Evolutionary conservation across 2,329 filamentous ascomycete genomes (phyloP), one percentile per base, ranked within the genome.

Genomic region (Pseudopyrenochaeta lycopersici): DNA sequence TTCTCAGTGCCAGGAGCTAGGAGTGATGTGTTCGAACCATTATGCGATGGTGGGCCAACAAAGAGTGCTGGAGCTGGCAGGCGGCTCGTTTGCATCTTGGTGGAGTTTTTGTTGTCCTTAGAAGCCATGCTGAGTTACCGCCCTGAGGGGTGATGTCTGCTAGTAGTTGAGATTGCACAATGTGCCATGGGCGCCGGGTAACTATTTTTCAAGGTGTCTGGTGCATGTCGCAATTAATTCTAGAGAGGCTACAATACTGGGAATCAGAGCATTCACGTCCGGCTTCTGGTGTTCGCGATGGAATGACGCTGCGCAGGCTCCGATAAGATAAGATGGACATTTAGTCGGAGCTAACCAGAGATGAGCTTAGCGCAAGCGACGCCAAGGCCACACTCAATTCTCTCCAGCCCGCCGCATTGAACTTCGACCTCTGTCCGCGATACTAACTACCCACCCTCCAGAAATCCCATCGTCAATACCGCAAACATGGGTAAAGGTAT

Each of bases 11-110:
- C 65, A 12, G 70, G 70, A 12, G 66, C 68, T 10, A 77, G 65
- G 42, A 83, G 74, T 15, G 80, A 82, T 36, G 78, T 76, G 49
- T 77, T 79, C n/a, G 81, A 83, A 53, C 88, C 86, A 78, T 92
- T 88, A 62, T 87, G 89, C 6, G 91, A 96, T 14, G 91, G 90
- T 1, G 87, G 87, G 35, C 90, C 90, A 51, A 92, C 85, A 75
- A 96, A 96, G 42, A 96, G 84, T 2, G 88, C 83, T 1, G 92
- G 91, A 18, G 91, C 91, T 29, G 87, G 87, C 7, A 88, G 81
- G 20, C 87, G 84, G 38, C 71, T 74, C 11, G 62, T 62, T 41
- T 65, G 60, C 21, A 63, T 62, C 56, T 68, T 71, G 21, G 63
- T 54, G 51, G 64, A 41, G 42, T 66, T 70, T 51, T 52, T 64